phyloP scores from a whole-genome alignment of 164 flowering plant genomes.

The Stephania yunnanensis region DNA sequence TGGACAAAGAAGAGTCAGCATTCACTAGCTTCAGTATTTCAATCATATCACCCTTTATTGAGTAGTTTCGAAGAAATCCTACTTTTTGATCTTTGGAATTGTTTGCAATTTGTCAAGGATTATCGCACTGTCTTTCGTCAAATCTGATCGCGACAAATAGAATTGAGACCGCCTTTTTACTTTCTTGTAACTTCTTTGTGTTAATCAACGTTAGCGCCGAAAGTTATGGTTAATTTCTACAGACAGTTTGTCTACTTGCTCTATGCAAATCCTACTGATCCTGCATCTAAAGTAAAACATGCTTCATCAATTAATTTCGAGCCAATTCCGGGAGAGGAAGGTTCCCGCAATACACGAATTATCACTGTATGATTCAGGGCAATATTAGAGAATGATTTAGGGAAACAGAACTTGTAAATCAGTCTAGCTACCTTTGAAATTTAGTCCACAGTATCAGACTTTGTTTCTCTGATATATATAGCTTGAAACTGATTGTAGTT shows the following conservation, averaged over 20 bases:
- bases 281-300: not conserved
- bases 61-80: constrained; percentile 8
- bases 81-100: not conserved
- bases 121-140: constrained; percentile 5
- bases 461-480: not conserved
- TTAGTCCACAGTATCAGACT: not conserved
- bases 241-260: constrained; percentile 6
- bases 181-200: constrained; percentile 7
- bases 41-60: constrained; percentile 3
- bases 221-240: constrained; percentile 21
- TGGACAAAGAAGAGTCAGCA: constrained; percentile 11
- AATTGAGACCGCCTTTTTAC: constrained; percentile 11
- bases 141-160: constrained; percentile 14
- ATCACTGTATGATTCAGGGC: not conserved
- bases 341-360: not conserved
- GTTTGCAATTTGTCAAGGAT: constrained; percentile 8
- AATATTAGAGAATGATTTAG: not conserved
- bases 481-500: not conserved
- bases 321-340: not conserved
- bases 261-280: constrained; percentile 12
- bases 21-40: not conserved
- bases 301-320: not conserved
- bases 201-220: constrained; percentile 26
- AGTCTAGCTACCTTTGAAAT: not conserved
- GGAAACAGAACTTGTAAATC: not conserved